These are phyloP conservation scores for Silene conica DNA, from an alignment of 148 eudicot species.

Conservation along the genomic window DNA sequence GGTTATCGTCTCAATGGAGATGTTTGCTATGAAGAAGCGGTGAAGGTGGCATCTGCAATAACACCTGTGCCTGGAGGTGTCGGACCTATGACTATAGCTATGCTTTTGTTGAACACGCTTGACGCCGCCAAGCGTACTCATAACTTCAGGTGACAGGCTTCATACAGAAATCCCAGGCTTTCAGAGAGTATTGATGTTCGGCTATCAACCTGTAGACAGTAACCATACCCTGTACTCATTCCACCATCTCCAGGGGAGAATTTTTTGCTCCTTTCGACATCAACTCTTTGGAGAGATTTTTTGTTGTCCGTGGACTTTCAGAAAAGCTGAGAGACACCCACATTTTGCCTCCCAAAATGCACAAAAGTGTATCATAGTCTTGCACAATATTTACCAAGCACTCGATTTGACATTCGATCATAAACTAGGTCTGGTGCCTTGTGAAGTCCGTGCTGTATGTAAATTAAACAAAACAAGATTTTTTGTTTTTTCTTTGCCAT, in stretches of 20 bases:
- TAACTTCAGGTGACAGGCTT: conserved; percentile 29
- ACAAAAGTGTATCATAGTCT: neutral
- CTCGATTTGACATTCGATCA: no score
- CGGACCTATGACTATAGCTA: conserved; percentile 84
- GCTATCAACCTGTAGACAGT: neutral
- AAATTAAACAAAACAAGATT: no score
- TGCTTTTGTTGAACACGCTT: conserved; percentile 71
- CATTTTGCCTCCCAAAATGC: neutral
- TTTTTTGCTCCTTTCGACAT: no score
- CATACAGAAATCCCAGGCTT: neutral
- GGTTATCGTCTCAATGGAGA: conserved; percentile 70
- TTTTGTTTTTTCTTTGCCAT: no score
- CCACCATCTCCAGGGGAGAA: neutral
- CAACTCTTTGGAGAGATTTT: neutral
- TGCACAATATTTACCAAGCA: neutral
- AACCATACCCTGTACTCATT: neutral
- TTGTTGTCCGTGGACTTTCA: neutral
- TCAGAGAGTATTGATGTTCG: neutral
- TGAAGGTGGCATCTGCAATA: conserved; percentile 55
- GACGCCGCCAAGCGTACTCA: conserved; percentile 53
- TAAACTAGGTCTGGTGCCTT: no score
- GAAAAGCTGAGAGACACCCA: neutral
- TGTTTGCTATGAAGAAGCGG: conserved; percentile 73
- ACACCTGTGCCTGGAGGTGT: conserved; percentile 90
- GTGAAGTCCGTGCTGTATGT: no score